A percentile compares a stretch with the other conserved stretches of the same genome.
These are phyloP conservation scores for Teratosphaeria viscida DNA, from an alignment of 2,329 filamentous ascomycete genomes.

Conservation along the genomic window DNA sequence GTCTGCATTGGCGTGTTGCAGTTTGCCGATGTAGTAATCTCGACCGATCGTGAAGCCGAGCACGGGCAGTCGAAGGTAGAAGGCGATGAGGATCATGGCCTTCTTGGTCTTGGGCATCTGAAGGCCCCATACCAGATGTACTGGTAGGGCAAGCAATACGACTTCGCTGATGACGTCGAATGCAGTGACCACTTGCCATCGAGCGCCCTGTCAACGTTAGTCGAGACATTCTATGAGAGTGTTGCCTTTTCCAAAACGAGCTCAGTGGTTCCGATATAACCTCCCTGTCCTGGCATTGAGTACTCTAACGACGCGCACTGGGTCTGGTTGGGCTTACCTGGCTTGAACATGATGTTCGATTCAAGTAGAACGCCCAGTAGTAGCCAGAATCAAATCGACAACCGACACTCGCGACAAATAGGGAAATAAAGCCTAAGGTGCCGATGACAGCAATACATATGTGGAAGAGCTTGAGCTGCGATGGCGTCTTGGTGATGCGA, in stretches of 20 bases:
- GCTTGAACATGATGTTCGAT: constrained; percentile 15
- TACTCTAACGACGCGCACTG: too few species aligned
- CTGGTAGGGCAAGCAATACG: constrained; percentile 21
- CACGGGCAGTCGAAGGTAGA: constrained; percentile 28
- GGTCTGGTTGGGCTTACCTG: constrained; percentile 13
- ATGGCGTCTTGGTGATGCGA: constrained; percentile 20
- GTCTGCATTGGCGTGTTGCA: constrained; percentile 18
- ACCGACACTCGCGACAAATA: constrained; percentile 18
- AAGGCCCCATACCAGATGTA: constrained; percentile 28
- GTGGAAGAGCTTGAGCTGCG: constrained; percentile 17
- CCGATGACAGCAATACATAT: constrained; percentile 14
- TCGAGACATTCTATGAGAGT: neutral
- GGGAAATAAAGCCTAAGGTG: constrained; percentile 19
- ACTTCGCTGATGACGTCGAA: constrained; percentile 30
- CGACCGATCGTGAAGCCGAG: constrained; percentile 26
- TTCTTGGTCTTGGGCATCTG: constrained; percentile 28
- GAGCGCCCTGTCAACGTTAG: constrained; percentile 9
- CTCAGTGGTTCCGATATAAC: neutral
- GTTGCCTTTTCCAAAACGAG: neutral
- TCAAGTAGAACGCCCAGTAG: constrained; percentile 21
- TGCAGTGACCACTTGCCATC: constrained; percentile 30
- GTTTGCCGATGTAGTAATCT: constrained; percentile 24
- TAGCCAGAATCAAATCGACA: constrained; percentile 17
- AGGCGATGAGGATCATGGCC: constrained; percentile 26
- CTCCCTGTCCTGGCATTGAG: constrained; percentile 1